These are phyloP conservation scores for Fagus sylvatica DNA, from an alignment of 306 rosid genomes.

Conservation along the genomic window DNA sequence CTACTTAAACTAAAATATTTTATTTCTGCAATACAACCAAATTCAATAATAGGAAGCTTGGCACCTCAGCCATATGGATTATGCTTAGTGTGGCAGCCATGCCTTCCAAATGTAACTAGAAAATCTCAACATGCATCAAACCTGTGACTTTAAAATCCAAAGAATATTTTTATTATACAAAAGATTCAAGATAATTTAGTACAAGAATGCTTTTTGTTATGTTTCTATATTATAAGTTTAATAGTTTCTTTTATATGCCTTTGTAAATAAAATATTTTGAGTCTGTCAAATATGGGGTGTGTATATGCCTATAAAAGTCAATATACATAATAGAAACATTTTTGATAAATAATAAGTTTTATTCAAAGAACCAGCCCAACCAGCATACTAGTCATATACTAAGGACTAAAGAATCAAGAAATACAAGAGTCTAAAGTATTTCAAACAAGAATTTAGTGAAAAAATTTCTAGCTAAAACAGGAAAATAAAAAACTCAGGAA, in stretches of 20 bases:
- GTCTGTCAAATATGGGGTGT: neutral
- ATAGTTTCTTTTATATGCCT: neutral
- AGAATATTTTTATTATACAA: neutral
- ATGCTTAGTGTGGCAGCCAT: neutral
- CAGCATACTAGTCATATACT: too few species aligned
- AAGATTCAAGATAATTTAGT: neutral
- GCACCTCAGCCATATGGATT: neutral
- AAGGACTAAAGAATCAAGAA: too few species aligned
- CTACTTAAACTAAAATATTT: neutral
- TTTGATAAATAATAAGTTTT: too few species aligned
- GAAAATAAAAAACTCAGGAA: neutral
- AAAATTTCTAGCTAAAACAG: neutral
- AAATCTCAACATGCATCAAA: neutral
- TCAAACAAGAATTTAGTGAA: conserved; percentile 7
- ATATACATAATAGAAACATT: neutral
- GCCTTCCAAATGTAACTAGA: neutral
- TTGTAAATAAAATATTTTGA: neutral
- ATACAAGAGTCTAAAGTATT: too few species aligned
- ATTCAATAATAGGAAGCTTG: neutral
- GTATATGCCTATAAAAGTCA: conserved; percentile 12
- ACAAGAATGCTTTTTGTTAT: neutral
- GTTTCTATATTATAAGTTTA: neutral
- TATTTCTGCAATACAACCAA: neutral
- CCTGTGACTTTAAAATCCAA: neutral
- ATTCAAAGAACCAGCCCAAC: neutral